Evolutionary conservation across 1,139 yeast species (phyloP).

Genomic region (Diutina rugosa): DNA sequence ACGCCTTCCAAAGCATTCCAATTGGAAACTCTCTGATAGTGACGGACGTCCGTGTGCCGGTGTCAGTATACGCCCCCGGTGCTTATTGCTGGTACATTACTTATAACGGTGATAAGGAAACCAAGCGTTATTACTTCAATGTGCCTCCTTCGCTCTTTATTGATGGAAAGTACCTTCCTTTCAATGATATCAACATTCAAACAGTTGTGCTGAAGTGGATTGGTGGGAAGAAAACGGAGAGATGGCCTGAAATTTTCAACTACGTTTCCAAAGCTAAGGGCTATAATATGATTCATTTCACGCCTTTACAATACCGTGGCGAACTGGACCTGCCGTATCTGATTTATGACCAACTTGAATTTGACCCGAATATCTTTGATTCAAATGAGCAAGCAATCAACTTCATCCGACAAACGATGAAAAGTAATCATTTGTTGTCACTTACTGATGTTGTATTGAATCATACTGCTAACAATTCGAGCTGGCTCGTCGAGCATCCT

Average conservation of each 20-base stretch:
- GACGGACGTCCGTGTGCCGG: background rate
- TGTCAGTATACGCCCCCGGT: constrained; percentile 37
- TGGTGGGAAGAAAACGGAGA: constrained; percentile 40
- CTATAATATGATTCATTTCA: constrained; percentile 91
- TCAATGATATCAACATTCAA: constrained; percentile 75
- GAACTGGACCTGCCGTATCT: constrained; percentile 88
- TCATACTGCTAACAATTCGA: constrained; percentile 86
- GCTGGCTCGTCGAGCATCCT: constrained; percentile 76
- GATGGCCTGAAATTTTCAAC: constrained; percentile 56
- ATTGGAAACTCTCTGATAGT: background rate
- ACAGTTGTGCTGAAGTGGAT: constrained; percentile 88
- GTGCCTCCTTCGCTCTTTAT: constrained; percentile 69
- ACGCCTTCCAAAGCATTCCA: background rate
- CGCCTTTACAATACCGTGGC: constrained; percentile 86
- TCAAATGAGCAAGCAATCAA: constrained; percentile 18
- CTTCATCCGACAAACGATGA: constrained; percentile 26
- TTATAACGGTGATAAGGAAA: constrained; percentile 25
- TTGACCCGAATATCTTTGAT: constrained; percentile 56
- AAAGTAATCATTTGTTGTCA: constrained; percentile 49
- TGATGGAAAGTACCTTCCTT: constrained; percentile 44
- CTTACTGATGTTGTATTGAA: constrained; percentile 90
- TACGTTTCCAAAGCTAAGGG: constrained; percentile 52
- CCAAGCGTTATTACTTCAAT: constrained; percentile 57
- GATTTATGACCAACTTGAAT: constrained; percentile 69
- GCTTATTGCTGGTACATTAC: constrained; percentile 58